These are phyloP conservation scores for Colletotrichum trifolii DNA, from an alignment of 2,329 filamentous ascomycete genomes.

Conservation along the genomic window DNA sequence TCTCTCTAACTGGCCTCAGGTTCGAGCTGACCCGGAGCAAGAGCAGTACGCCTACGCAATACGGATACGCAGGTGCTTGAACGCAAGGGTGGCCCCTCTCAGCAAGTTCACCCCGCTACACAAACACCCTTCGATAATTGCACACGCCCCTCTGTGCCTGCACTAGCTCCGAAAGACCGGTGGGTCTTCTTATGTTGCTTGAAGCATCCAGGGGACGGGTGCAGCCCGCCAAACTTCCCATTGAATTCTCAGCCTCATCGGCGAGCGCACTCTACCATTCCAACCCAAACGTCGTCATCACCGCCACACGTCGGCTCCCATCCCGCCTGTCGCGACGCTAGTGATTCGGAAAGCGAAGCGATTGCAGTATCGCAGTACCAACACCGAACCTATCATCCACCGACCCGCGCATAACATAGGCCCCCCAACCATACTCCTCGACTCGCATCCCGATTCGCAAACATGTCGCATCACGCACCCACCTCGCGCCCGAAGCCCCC, in stretches of 20 bases:
- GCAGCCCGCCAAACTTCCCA: conserved; percentile 6
- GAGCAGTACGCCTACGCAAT: too few species aligned
- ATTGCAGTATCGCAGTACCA: too few species aligned
- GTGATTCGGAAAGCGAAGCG: too few species aligned
- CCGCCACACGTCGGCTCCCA: background rate
- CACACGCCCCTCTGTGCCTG: conserved; percentile 20
- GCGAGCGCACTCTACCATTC: background rate
- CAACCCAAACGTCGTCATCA: background rate
- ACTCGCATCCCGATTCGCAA: background rate
- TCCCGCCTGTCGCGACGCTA: too few species aligned
- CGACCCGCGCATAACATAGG: background rate
- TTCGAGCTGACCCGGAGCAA: background rate
- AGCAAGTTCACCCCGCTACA: background rate
- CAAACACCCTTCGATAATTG: conserved; percentile 9
- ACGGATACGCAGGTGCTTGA: too few species aligned
- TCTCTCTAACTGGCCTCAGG: conserved; percentile 24
- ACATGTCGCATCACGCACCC: conserved; percentile 36
- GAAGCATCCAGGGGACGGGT: conserved; percentile 1
- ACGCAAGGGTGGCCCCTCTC: background rate
- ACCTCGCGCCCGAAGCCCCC: conserved; percentile 76
- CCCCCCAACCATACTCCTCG: background rate
- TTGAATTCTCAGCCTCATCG: conserved; percentile 26
- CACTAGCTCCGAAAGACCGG: conserved; percentile 18
- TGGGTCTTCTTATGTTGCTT: background rate
- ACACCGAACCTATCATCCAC: background rate